These are phyloP conservation scores for Phytophthora ramorum DNA, from an alignment of 352 stramenopile species.

Conservation along the genomic window DNA sequence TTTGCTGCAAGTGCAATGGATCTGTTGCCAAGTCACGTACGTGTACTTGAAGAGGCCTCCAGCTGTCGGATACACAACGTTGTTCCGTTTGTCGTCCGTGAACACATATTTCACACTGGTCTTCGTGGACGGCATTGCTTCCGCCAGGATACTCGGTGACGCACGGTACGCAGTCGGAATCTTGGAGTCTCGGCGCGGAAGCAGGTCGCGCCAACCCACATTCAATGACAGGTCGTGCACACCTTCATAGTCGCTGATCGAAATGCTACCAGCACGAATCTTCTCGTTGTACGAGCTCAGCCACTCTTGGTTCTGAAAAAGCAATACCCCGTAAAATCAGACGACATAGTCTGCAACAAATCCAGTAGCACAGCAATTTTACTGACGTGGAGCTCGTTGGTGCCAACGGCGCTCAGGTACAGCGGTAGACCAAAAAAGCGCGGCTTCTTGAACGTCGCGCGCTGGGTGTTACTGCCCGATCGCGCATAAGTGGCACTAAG, in stretches of 20 bases:
- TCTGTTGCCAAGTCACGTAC: constrained; percentile 37
- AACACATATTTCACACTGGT: constrained; percentile 94
- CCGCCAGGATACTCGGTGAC: constrained; percentile 90
- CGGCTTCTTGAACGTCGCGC: constrained; percentile 86
- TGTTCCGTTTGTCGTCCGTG: constrained; percentile 89
- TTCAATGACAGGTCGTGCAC: constrained; percentile 89
- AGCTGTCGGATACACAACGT: constrained; percentile 83
- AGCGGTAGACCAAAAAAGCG: constrained; percentile 85
- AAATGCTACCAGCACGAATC: constrained; percentile 83
- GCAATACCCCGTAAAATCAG: neutral
- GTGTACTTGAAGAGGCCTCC: constrained; percentile 92
- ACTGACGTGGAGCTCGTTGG: constrained; percentile 84
- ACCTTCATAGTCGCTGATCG: constrained; percentile 87
- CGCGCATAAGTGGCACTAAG: constrained; percentile 83
- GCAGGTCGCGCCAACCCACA: constrained; percentile 87
- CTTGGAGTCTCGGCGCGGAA: constrained; percentile 83
- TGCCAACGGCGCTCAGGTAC: constrained; percentile 76
- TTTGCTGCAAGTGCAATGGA: neutral
- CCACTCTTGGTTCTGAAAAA: constrained; percentile 78
- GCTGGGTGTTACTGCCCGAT: constrained; percentile 87
- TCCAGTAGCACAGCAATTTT: neutral
- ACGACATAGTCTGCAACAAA: neutral
- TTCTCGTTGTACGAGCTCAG: constrained; percentile 91
- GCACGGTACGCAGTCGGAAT: constrained; percentile 90
- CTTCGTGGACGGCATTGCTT: constrained; percentile 91